These are phyloP conservation scores for Delonix regia DNA, from an alignment of 306 rosid species.

Conservation along the genomic window DNA sequence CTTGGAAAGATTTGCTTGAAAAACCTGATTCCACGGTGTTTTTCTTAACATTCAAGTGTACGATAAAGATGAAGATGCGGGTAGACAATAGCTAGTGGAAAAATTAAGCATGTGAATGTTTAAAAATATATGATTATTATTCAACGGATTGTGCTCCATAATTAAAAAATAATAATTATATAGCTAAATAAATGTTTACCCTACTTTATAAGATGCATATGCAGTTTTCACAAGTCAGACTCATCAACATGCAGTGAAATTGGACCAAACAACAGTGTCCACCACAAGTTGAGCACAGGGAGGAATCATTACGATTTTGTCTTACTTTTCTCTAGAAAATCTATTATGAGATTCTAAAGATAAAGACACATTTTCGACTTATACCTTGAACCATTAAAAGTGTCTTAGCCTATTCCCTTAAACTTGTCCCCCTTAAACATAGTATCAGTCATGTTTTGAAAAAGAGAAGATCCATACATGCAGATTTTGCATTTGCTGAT, in stretches of 20 bases:
- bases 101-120: background rate
- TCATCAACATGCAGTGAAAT: background rate
- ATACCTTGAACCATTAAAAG: conserved; percentile 35
- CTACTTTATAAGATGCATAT: background rate
- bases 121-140: too few relatives aligned
- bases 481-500: background rate
- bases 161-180: too few relatives aligned
- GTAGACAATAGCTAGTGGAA: background rate
- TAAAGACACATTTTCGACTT: background rate
- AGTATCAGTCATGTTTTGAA: background rate
- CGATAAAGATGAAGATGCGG: background rate
- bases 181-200: background rate
- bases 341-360: background rate
- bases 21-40: background rate
- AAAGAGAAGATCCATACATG: background rate
- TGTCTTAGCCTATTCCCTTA: conserved; percentile 4
- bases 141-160: background rate
- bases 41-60: background rate
- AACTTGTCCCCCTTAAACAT: background rate
- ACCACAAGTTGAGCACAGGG: conserved; percentile 23
- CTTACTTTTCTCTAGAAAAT: conserved; percentile 34
- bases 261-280: conserved; percentile 35
- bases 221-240: background rate
- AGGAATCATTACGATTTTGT: conserved; percentile 31
- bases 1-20: background rate